phyloP scores from a whole-genome alignment of 2,329 filamentous ascomycete genomes.

The Colletotrichum kahawae region DNA sequence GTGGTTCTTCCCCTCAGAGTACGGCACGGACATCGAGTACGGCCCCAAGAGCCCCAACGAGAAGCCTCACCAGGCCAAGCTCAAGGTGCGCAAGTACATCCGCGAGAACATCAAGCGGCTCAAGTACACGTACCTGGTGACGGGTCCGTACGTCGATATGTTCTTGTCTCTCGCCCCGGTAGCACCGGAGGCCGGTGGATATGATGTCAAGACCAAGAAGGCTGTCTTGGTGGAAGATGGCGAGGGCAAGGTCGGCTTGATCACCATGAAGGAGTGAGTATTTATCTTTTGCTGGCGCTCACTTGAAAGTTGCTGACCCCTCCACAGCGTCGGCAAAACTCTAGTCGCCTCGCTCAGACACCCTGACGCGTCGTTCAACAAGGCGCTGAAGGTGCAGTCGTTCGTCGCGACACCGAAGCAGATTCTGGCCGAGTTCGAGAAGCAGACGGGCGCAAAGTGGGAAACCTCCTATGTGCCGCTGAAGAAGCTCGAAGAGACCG shows the following conservation, averaged over 20 bases:
- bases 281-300: too few species aligned
- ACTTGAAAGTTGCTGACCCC: background rate
- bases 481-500: conserved; percentile 57
- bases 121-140: conserved; percentile 71
- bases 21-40: conserved; percentile 70
- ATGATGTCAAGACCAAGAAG: conserved; percentile 59
- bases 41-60: conserved; percentile 61
- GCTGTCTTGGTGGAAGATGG: conserved; percentile 69
- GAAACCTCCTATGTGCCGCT: conserved; percentile 57
- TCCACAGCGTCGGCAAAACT: conserved; percentile 65
- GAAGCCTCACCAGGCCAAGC: conserved; percentile 72
- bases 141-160: conserved; percentile 71
- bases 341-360: conserved; percentile 67
- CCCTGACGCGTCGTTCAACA: conserved; percentile 56
- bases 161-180: conserved; percentile 53
- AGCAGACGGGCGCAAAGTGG: conserved; percentile 66
- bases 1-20: conserved; percentile 73
- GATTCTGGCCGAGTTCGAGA: conserved; percentile 71
- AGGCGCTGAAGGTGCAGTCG: conserved; percentile 71
- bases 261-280: conserved; percentile 74
- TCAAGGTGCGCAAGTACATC: conserved; percentile 69
- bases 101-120: conserved; percentile 57
- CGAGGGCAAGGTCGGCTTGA: conserved; percentile 67
- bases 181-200: conserved; percentile 55
- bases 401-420: conserved; percentile 69